These are phyloP conservation scores for Cyclotella baltica DNA, from an alignment of 108 stramenopile species.

Conservation along the genomic window DNA sequence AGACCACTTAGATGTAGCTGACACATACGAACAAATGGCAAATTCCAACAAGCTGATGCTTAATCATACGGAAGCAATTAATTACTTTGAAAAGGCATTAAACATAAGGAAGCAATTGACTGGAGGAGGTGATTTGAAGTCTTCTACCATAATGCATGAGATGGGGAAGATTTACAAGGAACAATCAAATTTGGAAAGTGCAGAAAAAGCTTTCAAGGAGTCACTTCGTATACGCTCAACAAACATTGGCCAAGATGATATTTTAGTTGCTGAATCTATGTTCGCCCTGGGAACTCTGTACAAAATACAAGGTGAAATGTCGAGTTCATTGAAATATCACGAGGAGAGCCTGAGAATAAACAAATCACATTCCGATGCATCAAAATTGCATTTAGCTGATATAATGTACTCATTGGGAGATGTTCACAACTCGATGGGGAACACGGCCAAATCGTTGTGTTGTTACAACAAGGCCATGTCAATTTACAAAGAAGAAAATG, in stretches of 20 bases:
- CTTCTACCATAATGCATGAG: slow-evolving; percentile 49
- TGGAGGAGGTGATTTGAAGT: slow-evolving; percentile 42
- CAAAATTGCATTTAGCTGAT: slow-evolving; percentile 28
- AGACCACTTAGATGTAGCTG: slow-evolving; percentile 62
- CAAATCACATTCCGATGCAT: slow-evolving; percentile 22
- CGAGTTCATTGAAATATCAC: slow-evolving; percentile 51
- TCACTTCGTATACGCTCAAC: slow-evolving; percentile 45
- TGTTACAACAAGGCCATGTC: slow-evolving; percentile 50
- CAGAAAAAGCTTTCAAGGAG: slow-evolving; percentile 60
- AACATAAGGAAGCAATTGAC: slow-evolving; percentile 41
- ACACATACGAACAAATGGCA: slow-evolving; percentile 58
- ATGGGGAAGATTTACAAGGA: slow-evolving; percentile 40
- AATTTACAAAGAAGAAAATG: slow-evolving; percentile 35
- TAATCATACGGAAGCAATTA: slow-evolving; percentile 44
- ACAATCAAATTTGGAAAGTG: slow-evolving; percentile 32
- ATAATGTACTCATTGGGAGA: slow-evolving; percentile 49
- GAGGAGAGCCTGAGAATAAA: slow-evolving; percentile 54
- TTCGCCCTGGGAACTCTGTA: slow-evolving; percentile 45
- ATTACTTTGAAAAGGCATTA: slow-evolving; percentile 56
- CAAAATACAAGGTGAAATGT: slow-evolving; percentile 26
- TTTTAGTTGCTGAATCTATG: slow-evolving; percentile 52
- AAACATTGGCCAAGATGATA: slow-evolving; percentile 46
- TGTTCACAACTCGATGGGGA: slow-evolving; percentile 40
- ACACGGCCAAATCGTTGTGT: slow-evolving; percentile 47
- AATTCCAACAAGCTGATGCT: slow-evolving; percentile 39